Percentiles rank a stretch among this genome's conserved stretches.
Conservation (phyloP, 106 monocot species). For the Hemerocallis citrina region DNA sequence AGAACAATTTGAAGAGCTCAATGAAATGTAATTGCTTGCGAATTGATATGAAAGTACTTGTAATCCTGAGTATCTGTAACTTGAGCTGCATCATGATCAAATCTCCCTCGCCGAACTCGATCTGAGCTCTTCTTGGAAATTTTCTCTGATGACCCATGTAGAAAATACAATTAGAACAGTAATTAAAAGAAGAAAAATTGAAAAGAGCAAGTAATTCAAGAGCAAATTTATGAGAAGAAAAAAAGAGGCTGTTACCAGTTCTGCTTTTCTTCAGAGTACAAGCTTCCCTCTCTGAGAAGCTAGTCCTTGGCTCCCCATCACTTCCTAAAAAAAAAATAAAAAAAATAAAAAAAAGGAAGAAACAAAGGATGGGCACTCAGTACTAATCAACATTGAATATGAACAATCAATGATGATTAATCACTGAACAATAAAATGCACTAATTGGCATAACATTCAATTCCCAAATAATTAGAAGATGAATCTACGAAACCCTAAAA, state of each 20-base stretch:
- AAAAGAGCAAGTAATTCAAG: background rate
- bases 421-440: no score
- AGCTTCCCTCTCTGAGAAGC: conserved; percentile 61
- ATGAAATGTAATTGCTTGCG: background rate
- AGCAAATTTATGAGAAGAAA: conserved; percentile 2
- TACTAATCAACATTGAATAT: conserved; percentile 1
- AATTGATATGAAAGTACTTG: conserved; percentile 29
- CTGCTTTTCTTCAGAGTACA: conserved; percentile 79
- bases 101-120: conserved; percentile 28
- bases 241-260: conserved; percentile 49
- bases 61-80: conserved; percentile 56
- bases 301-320: conserved; percentile 34
- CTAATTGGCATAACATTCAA: no score
- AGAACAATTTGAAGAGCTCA: background rate
- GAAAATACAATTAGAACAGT: conserved; percentile 1
- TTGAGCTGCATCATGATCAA: conserved; percentile 43
- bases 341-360: background rate
- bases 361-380: background rate
- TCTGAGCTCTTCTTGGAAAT: conserved; percentile 29
- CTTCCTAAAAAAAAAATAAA: conserved; percentile 27
- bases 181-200: background rate
- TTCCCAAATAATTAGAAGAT: background rate
- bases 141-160: conserved; percentile 28
- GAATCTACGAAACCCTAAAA: background rate
- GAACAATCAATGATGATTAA: no score